Conservation (phyloP, 1,284 basidiomycete genomes). For the Sanguinoderma infundibulare region DNA sequence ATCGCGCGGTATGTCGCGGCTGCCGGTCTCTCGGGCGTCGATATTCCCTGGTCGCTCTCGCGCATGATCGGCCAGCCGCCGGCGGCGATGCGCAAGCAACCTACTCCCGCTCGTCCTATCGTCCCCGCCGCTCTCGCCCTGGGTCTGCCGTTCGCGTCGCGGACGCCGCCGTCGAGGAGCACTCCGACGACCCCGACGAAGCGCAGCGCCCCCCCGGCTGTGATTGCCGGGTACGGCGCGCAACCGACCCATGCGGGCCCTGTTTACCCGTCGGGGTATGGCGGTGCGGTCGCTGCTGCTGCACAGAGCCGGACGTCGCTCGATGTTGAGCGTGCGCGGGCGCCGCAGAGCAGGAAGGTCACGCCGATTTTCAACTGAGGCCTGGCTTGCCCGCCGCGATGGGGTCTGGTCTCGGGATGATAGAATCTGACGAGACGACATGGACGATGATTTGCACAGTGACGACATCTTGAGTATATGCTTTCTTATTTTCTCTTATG, state of each 20-base stretch:
- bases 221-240: conserved; percentile 16
- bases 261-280: conserved; percentile 7
- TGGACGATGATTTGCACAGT: background rate
- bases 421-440: conserved; percentile 5
- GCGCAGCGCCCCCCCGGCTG: conserved; percentile 7
- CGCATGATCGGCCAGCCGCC: conserved; percentile 76
- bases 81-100: conserved; percentile 47
- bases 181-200: conserved; percentile 23
- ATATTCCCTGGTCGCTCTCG: conserved; percentile 77
- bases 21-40: conserved; percentile 64
- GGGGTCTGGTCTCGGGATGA: background rate
- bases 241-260: conserved; percentile 3
- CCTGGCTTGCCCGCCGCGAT: too few species aligned
- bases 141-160: background rate
- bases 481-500: background rate
- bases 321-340: conserved; percentile 4
- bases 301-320: conserved; percentile 1
- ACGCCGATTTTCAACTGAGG: conserved; percentile 26
- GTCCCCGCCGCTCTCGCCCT: background rate
- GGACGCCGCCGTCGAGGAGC: conserved; percentile 13
- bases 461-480: background rate
- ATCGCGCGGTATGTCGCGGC: conserved; percentile 82
- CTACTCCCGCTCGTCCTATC: background rate
- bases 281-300: too few species aligned
- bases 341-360: conserved; percentile 22